phyloP scores from a whole-genome alignment of 495 filamentous ascomycete species.

The Haplographium delicatum region DNA sequence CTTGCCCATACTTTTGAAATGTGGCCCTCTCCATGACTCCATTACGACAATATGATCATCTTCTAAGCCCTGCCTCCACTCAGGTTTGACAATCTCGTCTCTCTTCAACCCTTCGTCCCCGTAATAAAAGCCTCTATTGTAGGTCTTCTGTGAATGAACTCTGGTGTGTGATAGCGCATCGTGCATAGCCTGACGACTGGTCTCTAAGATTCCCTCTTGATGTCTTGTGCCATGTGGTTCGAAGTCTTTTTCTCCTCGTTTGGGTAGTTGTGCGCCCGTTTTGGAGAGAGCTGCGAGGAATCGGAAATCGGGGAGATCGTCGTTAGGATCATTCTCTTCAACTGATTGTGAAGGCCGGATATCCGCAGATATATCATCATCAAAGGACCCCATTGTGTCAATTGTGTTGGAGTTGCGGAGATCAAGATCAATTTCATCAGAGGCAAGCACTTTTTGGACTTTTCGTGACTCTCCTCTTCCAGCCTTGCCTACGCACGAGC shows the following conservation, averaged over 20 bases:
- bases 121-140: slow-evolving; percentile 51
- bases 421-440: background rate
- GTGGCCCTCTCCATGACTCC: slow-evolving; percentile 37
- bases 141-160: slow-evolving; percentile 51
- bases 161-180: slow-evolving; percentile 72
- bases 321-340: slow-evolving; percentile 61
- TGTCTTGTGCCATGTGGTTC: slow-evolving; percentile 82
- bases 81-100: slow-evolving; percentile 21
- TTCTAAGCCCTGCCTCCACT: slow-evolving; percentile 28
- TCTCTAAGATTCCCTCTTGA: slow-evolving; percentile 69
- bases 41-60: slow-evolving; percentile 46
- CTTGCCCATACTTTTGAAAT: slow-evolving; percentile 38
- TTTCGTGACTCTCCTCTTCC: too few relatives aligned
- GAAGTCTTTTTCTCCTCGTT: slow-evolving; percentile 93
- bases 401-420: background rate
- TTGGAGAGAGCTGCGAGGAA: slow-evolving; percentile 53
- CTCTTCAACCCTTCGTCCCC: slow-evolving; percentile 23
- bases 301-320: slow-evolving; percentile 79
- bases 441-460: too few relatives aligned
- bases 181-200: slow-evolving; percentile 86
- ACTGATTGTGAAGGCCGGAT: slow-evolving; percentile 19
- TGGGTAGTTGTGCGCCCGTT: slow-evolving; percentile 46
- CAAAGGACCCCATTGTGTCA: slow-evolving; percentile 41
- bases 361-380: slow-evolving; percentile 39
- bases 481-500: background rate